phyloP scores from a whole-genome alignment of 805 yeast genomes.

The Wickerhamiella slavikovae region DNA sequence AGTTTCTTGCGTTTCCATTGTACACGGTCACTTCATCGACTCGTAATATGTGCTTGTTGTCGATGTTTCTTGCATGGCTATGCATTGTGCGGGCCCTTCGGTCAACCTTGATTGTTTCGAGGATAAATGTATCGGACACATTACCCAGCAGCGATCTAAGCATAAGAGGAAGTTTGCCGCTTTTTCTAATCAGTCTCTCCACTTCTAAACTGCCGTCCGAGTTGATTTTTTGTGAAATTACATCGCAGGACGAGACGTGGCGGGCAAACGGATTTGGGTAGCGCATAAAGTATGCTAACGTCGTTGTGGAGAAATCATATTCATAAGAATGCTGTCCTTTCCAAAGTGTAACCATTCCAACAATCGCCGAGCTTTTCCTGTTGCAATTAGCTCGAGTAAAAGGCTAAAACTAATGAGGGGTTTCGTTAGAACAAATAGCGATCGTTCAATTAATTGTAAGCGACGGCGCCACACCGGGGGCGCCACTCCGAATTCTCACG shows the following conservation, averaged over 20 bases:
- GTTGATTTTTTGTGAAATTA: constrained; percentile 40
- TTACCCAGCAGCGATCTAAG: constrained; percentile 54
- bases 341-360: constrained; percentile 42
- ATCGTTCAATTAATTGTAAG: too few relatives aligned
- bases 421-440: too few relatives aligned
- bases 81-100: constrained; percentile 32
- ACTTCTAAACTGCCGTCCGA: constrained; percentile 43
- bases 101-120: constrained; percentile 60
- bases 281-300: constrained; percentile 55
- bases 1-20: constrained; percentile 9
- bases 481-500: too few relatives aligned
- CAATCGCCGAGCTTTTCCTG: too few relatives aligned
- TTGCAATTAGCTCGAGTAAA: too few relatives aligned
- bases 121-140: constrained; percentile 55
- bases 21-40: constrained; percentile 62
- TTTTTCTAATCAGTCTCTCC: constrained; percentile 54
- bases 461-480: too few relatives aligned
- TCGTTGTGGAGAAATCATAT: constrained; percentile 45
- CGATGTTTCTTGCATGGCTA: constrained; percentile 65
- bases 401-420: too few relatives aligned
- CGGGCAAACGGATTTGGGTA: constrained; percentile 61
- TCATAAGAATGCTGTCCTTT: constrained; percentile 34
- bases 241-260: constrained; percentile 72
- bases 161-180: constrained; percentile 67
- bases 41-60: constrained; percentile 56